These are phyloP conservation scores for Magnolia sinica DNA, from an alignment of 164 flowering plant species.

Conservation along the genomic window DNA sequence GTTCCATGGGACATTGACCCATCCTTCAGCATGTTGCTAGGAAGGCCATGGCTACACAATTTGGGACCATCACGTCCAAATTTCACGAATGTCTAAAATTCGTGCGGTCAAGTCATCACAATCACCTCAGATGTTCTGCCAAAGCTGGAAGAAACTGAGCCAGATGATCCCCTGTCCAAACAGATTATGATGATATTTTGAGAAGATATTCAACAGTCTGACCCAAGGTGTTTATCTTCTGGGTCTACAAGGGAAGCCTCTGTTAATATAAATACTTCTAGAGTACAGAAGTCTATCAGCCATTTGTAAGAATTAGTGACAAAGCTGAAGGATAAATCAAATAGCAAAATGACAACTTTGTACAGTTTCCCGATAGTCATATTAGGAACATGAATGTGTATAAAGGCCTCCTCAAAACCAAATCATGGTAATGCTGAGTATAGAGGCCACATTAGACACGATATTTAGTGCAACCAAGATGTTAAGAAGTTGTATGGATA, in stretches of 20 bases:
- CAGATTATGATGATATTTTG: too few relatives aligned
- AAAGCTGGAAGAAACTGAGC: too few relatives aligned
- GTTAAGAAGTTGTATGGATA: too few relatives aligned
- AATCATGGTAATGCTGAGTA: not conserved
- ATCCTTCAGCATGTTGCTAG: not conserved
- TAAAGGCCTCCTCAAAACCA: too few relatives aligned
- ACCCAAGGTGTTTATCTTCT: too few relatives aligned
- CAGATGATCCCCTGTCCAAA: too few relatives aligned
- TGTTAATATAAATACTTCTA: not conserved
- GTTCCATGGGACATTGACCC: conserved; percentile 6
- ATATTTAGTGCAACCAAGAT: too few relatives aligned
- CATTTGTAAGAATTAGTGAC: not conserved
- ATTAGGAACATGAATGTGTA: too few relatives aligned
- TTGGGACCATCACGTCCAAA: not conserved
- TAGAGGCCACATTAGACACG: too few relatives aligned
- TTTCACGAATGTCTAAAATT: not conserved
- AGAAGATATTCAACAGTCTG: too few relatives aligned
- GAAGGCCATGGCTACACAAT: conserved; percentile 3
- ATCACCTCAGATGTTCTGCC: too few relatives aligned
- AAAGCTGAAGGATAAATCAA: not conserved
- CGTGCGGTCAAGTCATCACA: too few relatives aligned
- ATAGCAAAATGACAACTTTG: not conserved
- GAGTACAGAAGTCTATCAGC: not conserved
- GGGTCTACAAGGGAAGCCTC: not conserved
- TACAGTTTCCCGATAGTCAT: not conserved